Base-by-base conservation (phyloP, 2,329 filamentous ascomycete genomes). In the Metarhizium brunneum region DNA sequence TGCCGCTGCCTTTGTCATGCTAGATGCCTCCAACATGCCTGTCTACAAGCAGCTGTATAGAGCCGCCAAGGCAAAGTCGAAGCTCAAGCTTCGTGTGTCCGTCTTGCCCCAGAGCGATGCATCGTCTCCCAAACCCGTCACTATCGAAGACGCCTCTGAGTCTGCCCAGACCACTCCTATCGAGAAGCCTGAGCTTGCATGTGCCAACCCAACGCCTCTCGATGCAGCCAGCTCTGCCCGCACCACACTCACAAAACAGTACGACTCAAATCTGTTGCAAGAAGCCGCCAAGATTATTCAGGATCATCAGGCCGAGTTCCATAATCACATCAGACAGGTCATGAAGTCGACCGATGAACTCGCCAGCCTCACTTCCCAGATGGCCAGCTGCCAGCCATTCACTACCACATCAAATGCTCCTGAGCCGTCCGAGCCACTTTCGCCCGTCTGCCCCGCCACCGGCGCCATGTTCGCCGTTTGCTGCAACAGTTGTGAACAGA, bases 1-100 rank as follows among this genome's bases (percentile, higher is more conserved):
- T 61, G 89, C 90, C 61, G 87, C 80, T 49, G 78, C 84, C 61
- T 97, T 88, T 72, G 82, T 97, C 61, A 78, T 82, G 48, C 85
- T 99, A 58, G 87, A 96, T 69, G 77, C 84, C 59, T 78, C 79
- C 68, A 95, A 96, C 67, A 74, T 82, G 8, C 79, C 88, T 49
- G 89, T 95, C 66, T 99, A 96, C 80, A 97, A 96, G 78, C 94
- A 96, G 69, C 86, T 99, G 47, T 92, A 94, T 70, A 87, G 94
- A 65, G 94, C 94, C 62, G 94, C 94, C 61, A 99, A 96, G 78
- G 94, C 94, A 42, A 99, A 99, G 80, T 85, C 92, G 62, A 99
- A 97, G 85, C 85, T 99, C 63, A 92, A 94, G 72, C 82, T 99
- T 57, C 89, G 85, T 62, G 86, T 88, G 42, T 86, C 82, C 16